phyloP scores from a whole-genome alignment of 169 alveolate genomes.

The Pseudocohnilembus persalinus region DNA sequence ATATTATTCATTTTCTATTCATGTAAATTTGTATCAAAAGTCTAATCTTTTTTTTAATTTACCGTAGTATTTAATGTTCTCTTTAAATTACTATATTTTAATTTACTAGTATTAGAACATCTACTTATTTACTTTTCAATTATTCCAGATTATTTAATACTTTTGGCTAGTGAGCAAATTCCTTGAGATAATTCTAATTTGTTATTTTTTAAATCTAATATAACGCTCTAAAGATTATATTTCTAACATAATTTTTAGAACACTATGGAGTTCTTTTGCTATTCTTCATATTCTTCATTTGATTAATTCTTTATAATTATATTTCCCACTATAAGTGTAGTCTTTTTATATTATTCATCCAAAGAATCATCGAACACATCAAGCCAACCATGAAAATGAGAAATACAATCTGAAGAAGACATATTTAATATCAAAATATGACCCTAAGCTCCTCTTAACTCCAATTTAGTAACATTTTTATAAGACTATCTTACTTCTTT shows the following conservation, averaged over 20 bases:
- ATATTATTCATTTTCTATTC: too few species aligned
- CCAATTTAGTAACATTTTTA: neutral
- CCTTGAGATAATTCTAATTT: neutral
- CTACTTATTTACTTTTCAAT: neutral
- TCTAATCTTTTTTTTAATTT: too few species aligned
- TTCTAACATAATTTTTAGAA: neutral
- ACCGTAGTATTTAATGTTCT: too few species aligned
- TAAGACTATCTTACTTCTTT: neutral
- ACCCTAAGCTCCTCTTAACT: neutral
- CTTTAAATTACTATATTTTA: too few species aligned
- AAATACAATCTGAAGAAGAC: neutral
- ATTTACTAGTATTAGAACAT: too few species aligned
- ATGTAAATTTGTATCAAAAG: too few species aligned
- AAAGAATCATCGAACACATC: neutral
- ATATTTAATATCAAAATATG: neutral
- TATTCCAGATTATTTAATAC: neutral
- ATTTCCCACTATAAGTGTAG: neutral
- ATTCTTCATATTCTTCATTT: neutral
- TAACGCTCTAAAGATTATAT: neutral
- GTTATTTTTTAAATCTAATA: too few species aligned
- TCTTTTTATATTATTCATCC: neutral
- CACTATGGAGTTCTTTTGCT: neutral
- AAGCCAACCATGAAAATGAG: neutral
- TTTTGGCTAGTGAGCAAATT: neutral
- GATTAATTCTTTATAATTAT: too few species aligned